Evolutionary conservation across 2,329 filamentous ascomycete genomes (phyloP).

Genomic region (Trichophyton mentagrophytes): DNA sequence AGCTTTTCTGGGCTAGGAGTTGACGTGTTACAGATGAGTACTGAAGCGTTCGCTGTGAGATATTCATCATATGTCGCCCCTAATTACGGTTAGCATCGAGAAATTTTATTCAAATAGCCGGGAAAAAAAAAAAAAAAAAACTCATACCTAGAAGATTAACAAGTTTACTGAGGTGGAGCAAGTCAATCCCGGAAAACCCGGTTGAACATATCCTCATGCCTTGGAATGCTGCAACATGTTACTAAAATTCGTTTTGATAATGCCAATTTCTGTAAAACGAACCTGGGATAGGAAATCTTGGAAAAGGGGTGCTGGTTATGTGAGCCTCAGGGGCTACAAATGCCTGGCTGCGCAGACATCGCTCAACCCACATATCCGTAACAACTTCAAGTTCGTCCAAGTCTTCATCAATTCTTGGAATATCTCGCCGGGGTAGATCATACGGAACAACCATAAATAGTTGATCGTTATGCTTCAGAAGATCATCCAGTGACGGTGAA

Average conservation of each 20-base stretch:
- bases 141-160: constrained; percentile 54
- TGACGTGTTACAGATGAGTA: constrained; percentile 58
- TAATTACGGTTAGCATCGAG: constrained; percentile 19
- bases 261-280: constrained; percentile 8
- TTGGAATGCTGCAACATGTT: constrained; percentile 43
- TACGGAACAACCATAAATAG: constrained; percentile 31
- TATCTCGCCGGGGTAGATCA: constrained; percentile 21
- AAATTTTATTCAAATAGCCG: background rate
- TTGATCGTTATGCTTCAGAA: constrained; percentile 21
- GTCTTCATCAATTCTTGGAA: constrained; percentile 29
- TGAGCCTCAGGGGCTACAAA: constrained; percentile 58
- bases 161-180: constrained; percentile 69
- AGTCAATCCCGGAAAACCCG: constrained; percentile 69
- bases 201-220: constrained; percentile 65
- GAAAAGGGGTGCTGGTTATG: constrained; percentile 65
- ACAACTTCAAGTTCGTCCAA: constrained; percentile 41
- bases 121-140: no score
- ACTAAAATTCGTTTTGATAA: background rate
- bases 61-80: constrained; percentile 70
- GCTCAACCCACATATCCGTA: constrained; percentile 89
- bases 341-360: constrained; percentile 64
- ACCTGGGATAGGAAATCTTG: constrained; percentile 52
- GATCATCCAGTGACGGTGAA: constrained; percentile 22
- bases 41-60: constrained; percentile 56
- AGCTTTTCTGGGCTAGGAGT: constrained; percentile 55